Evolutionary conservation across 768 basidiomycete species (phyloP).

Genomic region (Kwoniella sp.): DNA sequence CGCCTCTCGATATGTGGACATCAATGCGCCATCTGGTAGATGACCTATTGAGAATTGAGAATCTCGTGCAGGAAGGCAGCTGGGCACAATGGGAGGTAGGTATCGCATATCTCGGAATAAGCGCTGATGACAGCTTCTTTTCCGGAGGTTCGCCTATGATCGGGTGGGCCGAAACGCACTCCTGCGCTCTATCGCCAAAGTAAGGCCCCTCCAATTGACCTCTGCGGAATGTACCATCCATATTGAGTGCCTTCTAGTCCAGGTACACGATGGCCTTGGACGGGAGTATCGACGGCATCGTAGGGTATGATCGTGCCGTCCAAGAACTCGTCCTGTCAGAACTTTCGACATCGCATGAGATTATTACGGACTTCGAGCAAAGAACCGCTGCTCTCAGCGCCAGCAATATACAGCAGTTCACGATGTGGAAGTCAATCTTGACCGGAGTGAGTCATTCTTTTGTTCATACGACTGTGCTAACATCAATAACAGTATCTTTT

Average conservation of each 20-base stretch:
- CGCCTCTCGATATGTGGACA: slow-evolving; percentile 19
- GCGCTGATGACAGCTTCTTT: slow-evolving; percentile 4
- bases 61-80: background rate
- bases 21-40: slow-evolving; percentile 26
- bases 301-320: slow-evolving; percentile 4
- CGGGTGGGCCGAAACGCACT: background rate
- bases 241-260: background rate
- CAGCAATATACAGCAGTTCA: slow-evolving; percentile 5
- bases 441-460: background rate
- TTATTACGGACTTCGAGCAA: background rate
- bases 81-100: slow-evolving; percentile 32
- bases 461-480: background rate
- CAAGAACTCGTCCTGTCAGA: background rate
- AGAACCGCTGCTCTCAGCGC: background rate
- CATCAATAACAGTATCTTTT: slow-evolving; percentile 2
- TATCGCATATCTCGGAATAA: background rate
- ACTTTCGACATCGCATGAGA: background rate
- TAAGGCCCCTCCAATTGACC: background rate
- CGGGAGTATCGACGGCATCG: background rate
- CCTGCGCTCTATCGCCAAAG: slow-evolving; percentile 16
- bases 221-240: background rate
- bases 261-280: slow-evolving; percentile 4
- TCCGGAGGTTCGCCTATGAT: slow-evolving; percentile 5
- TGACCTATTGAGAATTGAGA: slow-evolving; percentile 23
- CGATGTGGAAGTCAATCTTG: slow-evolving; percentile 29